Evolutionary conservation across 306 rosid species (phyloP).

Genomic region (Abrus pulchellus): DNA sequence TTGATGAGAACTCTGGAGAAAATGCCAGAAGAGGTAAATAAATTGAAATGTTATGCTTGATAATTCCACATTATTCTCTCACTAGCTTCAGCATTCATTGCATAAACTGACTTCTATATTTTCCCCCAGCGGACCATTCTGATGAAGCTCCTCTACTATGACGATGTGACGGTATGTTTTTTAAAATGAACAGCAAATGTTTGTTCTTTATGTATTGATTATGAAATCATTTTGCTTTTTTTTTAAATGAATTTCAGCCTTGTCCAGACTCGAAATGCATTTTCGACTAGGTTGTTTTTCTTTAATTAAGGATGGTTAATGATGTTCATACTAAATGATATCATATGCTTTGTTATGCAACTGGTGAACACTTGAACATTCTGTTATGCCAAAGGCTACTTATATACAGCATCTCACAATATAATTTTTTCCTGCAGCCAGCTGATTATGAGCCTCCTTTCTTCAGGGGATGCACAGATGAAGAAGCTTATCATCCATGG

Average conservation of each 20-base stretch:
- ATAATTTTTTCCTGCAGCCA: constrained; percentile 71
- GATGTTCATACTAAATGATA: constrained; percentile 30
- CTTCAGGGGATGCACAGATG: constrained; percentile 84
- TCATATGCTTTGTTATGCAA: constrained; percentile 29
- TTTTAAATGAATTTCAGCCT: not conserved
- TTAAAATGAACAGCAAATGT: constrained; percentile 28
- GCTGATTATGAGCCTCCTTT: constrained; percentile 96
- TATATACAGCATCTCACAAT: not conserved
- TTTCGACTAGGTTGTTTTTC: constrained; percentile 1
- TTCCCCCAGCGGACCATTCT: constrained; percentile 85
- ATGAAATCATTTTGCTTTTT: not conserved
- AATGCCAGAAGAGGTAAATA: constrained; percentile 93
- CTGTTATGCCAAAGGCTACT: constrained; percentile 26
- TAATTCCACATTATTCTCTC: constrained; percentile 9
- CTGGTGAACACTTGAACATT: constrained; percentile 9
- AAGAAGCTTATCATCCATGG: constrained; percentile 83
- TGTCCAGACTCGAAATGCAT: constrained; percentile 24
- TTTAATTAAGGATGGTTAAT: constrained; percentile 42
- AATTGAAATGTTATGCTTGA: constrained; percentile 39
- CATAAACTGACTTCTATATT: constrained; percentile 37
- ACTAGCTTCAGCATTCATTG: not conserved
- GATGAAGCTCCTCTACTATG: constrained; percentile 93
- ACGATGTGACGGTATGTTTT: constrained; percentile 81
- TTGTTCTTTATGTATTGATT: constrained; percentile 8
- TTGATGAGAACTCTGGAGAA: constrained; percentile 96